A percentile compares a stretch with the other conserved stretches of the same genome.
Conservation (phyloP, 495 filamentous ascomycete genomes). For the Penicillium fimorum region DNA sequence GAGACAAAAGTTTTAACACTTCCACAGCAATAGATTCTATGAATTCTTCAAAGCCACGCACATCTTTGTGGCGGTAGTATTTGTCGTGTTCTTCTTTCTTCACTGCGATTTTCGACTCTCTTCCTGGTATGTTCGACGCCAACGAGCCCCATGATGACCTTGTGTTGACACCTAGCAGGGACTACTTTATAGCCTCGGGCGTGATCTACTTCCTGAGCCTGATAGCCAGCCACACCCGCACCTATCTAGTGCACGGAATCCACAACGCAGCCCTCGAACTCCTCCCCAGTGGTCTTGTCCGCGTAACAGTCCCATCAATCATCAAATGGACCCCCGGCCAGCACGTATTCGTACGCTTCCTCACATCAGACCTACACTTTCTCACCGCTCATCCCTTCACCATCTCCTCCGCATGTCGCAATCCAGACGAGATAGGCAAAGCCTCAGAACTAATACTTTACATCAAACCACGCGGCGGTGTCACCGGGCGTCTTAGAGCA, state of each 20-base stretch:
- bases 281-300: slow-evolving; percentile 41
- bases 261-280: slow-evolving; percentile 45
- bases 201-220: slow-evolving; percentile 48
- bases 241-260: slow-evolving; percentile 45
- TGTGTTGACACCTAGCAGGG: slow-evolving; percentile 32
- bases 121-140: slow-evolving; percentile 44
- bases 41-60: slow-evolving; percentile 56
- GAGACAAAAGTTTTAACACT: background rate
- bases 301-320: slow-evolving; percentile 46
- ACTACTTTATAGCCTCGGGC: slow-evolving; percentile 60
- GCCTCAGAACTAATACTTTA: slow-evolving; percentile 42
- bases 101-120: slow-evolving; percentile 39
- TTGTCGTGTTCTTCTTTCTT: slow-evolving; percentile 51
- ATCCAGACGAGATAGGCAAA: slow-evolving; percentile 18
- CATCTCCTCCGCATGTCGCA: slow-evolving; percentile 41
- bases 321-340: slow-evolving; percentile 49
- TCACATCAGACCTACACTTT: slow-evolving; percentile 38
- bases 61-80: slow-evolving; percentile 43
- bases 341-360: slow-evolving; percentile 52
- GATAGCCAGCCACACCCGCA: slow-evolving; percentile 42
- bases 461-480: slow-evolving; percentile 39
- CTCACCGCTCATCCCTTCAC: slow-evolving; percentile 54
- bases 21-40: slow-evolving; percentile 45
- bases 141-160: background rate
- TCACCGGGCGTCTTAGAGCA: slow-evolving; percentile 42